phyloP scores from a whole-genome alignment of 1,139 yeast species.

The Ogataea hybrid region DNA sequence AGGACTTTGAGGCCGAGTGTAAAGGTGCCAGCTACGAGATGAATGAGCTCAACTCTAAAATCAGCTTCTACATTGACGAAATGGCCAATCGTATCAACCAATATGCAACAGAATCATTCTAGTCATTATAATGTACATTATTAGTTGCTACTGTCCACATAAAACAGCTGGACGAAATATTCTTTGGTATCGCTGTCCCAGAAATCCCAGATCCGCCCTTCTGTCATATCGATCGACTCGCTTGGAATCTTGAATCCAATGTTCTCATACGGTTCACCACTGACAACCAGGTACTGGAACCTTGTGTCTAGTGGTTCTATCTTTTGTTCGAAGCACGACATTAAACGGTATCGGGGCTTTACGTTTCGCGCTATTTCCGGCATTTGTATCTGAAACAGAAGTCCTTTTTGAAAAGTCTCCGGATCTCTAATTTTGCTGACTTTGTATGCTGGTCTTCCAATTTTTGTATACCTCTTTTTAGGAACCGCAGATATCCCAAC shows the following conservation, averaged over 20 bases:
- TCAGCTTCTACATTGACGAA: constrained; percentile 47
- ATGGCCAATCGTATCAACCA: constrained; percentile 40
- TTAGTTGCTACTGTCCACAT: constrained; percentile 29
- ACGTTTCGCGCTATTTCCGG: constrained; percentile 46
- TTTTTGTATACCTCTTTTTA: constrained; percentile 54
- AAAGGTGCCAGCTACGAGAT: constrained; percentile 54
- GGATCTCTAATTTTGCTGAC: constrained; percentile 68
- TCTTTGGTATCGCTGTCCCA: constrained; percentile 71
- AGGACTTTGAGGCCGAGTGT: constrained; percentile 52
- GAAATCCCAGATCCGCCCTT: constrained; percentile 59
- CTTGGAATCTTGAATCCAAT: constrained; percentile 69
- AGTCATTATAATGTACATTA: background rate
- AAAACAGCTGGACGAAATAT: constrained; percentile 68
- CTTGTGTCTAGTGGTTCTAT: constrained; percentile 43
- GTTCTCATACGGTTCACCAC: constrained; percentile 85
- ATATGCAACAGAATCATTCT: constrained; percentile 10
- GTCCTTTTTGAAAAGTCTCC: constrained; percentile 53
- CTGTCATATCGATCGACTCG: constrained; percentile 48
- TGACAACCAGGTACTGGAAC: constrained; percentile 66
- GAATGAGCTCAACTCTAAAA: constrained; percentile 51
- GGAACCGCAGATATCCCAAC: constrained; percentile 35
- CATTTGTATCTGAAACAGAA: constrained; percentile 55
- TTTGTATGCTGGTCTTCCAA: constrained; percentile 72
- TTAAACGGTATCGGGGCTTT: constrained; percentile 62
- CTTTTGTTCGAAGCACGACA: constrained; percentile 72